These are phyloP conservation scores for Russula emetica DNA, from an alignment of 768 basidiomycete genomes.

Conservation along the genomic window DNA sequence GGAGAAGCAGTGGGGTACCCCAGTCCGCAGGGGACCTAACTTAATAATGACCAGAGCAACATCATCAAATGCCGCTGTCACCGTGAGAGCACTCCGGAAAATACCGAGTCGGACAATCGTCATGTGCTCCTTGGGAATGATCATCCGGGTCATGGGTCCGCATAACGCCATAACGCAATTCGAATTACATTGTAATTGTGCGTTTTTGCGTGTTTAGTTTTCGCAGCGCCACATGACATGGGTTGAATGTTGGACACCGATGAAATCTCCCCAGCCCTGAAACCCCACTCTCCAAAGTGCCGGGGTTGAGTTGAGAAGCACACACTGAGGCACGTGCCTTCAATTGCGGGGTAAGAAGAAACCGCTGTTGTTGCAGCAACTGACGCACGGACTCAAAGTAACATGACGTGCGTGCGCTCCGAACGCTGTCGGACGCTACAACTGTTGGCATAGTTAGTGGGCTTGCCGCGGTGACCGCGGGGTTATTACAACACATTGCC, in stretches of 20 bases:
- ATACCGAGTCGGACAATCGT: not conserved
- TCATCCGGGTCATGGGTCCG: conserved; percentile 6
- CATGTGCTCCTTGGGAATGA: conserved; percentile 7
- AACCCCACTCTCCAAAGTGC: not conserved
- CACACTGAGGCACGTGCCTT: not conserved
- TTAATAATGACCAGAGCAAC: too few relatives aligned
- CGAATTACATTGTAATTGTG: not conserved
- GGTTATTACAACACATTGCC: not conserved
- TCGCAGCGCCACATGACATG: conserved; percentile 4
- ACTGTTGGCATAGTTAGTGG: not conserved
- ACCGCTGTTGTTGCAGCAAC: not conserved
- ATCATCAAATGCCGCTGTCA: not conserved
- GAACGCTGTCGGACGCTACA: not conserved
- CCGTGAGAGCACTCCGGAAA: not conserved
- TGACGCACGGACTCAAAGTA: not conserved
- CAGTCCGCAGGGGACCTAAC: not conserved
- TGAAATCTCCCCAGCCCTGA: not conserved
- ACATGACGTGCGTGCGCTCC: not conserved
- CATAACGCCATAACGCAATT: not conserved
- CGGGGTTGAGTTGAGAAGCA: not conserved
- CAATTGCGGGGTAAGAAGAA: not conserved
- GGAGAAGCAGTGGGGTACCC: not conserved
- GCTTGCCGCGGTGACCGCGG: not conserved
- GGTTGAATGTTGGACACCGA: not conserved
- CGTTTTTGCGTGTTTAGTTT: not conserved